These are phyloP conservation scores for Tricholoma matsutake DNA, from an alignment of 768 basidiomycete species.

Conservation along the genomic window DNA sequence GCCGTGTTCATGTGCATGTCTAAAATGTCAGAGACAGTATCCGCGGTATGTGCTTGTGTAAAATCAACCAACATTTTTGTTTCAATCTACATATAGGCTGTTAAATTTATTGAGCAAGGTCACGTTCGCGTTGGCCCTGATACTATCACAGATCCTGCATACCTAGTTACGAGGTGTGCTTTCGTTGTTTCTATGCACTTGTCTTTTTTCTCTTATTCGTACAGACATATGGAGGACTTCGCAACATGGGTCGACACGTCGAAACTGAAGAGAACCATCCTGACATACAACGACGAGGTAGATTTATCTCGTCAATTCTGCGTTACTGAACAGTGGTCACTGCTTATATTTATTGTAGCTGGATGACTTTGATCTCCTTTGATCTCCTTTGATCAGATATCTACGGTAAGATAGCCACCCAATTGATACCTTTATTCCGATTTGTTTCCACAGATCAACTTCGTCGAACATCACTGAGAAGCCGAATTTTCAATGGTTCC, in stretches of 20 bases:
- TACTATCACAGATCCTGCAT: conserved; percentile 94
- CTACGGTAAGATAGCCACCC: background rate
- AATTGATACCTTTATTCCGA: background rate
- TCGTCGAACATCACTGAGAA: background rate
- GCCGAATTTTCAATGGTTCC: background rate
- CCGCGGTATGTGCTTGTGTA: conserved; percentile 60
- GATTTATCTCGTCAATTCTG: conserved; percentile 1
- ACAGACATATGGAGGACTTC: conserved; percentile 97
- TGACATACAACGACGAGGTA: conserved; percentile 96
- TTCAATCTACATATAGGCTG: conserved; percentile 56
- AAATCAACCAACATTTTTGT: conserved; percentile 1
- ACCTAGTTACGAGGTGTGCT: conserved; percentile 80
- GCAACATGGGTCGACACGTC: conserved; percentile 99
- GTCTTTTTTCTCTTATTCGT: conserved; percentile 3
- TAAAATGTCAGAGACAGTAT: conserved; percentile 96
- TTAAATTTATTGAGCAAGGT: conserved; percentile 96
- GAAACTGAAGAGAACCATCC: conserved; percentile 92
- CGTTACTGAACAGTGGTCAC: conserved; percentile 13
- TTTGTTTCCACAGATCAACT: background rate
- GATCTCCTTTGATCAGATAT: conserved; percentile 62
- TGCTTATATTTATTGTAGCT: conserved; percentile 45
- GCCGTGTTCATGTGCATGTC: conserved; percentile 90
- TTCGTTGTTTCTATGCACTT: background rate
- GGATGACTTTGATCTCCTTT: conserved; percentile 91
- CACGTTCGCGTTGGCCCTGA: conserved; percentile 97